Percentiles rank a stretch among this genome's conserved stretches.
phyloP scores from a whole-genome alignment of 2,329 filamentous ascomycete species.

The Monosporascus sp. region DNA sequence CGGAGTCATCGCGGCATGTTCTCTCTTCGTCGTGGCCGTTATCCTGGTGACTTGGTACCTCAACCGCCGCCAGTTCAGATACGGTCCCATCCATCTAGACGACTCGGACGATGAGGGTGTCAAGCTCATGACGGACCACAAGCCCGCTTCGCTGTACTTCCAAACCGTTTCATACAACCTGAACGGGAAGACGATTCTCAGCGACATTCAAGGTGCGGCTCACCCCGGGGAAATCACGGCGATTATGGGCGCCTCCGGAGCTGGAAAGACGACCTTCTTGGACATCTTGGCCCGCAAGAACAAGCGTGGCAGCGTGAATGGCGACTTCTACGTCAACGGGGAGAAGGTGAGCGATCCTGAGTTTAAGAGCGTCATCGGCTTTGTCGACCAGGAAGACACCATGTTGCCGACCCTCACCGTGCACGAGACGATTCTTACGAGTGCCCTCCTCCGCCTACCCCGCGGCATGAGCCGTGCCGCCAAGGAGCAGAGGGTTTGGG shows the following conservation, averaged over 20 bases:
- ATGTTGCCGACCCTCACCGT: constrained; percentile 95
- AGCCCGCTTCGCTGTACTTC: constrained; percentile 82
- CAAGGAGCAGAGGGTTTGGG: constrained; percentile 88
- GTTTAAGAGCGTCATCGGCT: constrained; percentile 88
- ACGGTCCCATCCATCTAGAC: constrained; percentile 74
- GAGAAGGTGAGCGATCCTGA: constrained; percentile 80
- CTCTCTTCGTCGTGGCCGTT: constrained; percentile 82
- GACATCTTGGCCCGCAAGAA: constrained; percentile 97
- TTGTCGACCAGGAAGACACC: constrained; percentile 97
- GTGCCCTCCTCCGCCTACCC: constrained; percentile 85
- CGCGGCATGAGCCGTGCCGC: constrained; percentile 79
- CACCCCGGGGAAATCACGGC: constrained; percentile 92
- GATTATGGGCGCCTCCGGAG: constrained; percentile 97
- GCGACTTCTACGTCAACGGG: constrained; percentile 89
- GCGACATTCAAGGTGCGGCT: constrained; percentile 76
- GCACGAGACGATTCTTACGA: constrained; percentile 95
- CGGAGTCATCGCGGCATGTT: constrained; percentile 79
- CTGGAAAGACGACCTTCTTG: constrained; percentile 94
- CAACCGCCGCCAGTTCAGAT: constrained; percentile 64
- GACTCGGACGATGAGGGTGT: constrained; percentile 84
- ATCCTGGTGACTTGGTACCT: constrained; percentile 84
- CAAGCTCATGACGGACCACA: constrained; percentile 87
- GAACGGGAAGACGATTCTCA: constrained; percentile 82
- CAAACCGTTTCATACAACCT: constrained; percentile 81
- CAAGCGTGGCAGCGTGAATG: constrained; percentile 73